phyloP scores from a whole-genome alignment of 129 eudicot species.

The Escallonia herrerae region DNA sequence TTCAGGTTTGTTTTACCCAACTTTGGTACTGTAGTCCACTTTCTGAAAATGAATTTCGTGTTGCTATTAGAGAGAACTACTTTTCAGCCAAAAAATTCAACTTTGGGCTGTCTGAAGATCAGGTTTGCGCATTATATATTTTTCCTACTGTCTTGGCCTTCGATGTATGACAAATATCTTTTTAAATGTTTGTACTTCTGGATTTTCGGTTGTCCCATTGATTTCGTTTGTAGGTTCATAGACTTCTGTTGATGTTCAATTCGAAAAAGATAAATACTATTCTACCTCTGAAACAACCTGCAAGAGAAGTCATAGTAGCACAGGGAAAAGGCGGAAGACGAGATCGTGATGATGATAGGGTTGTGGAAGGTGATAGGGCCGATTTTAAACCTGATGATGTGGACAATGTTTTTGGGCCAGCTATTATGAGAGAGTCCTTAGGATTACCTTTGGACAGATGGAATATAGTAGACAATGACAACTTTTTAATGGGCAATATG shows the following conservation, averaged over 20 bases:
- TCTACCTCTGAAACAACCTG: conserved; percentile 13
- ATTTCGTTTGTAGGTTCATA: conserved; percentile 29
- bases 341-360: conserved; percentile 22
- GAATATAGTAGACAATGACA: conserved; percentile 14
- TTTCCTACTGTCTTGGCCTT: neutral
- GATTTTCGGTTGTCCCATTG: neutral
- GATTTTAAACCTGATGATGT: conserved; percentile 6
- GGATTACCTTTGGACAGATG: conserved; percentile 6
- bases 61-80: conserved; percentile 64
- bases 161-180: neutral
- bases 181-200: neutral
- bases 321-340: conserved; percentile 11
- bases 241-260: conserved; percentile 32
- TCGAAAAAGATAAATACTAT: conserved; percentile 21
- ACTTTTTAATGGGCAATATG: conserved; percentile 7
- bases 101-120: conserved; percentile 56
- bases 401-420: neutral
- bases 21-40: conserved; percentile 65
- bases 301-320: conserved; percentile 12
- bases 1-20: conserved; percentile 47
- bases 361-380: conserved; percentile 14
- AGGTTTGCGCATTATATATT: conserved; percentile 26
- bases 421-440: conserved; percentile 1
- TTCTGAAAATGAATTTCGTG: conserved; percentile 54
- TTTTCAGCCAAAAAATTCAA: conserved; percentile 46